Evolutionary conservation across 2,329 filamentous ascomycete genomes (phyloP), one percentile per base, ranked within the genome.

Genomic region (Phaeosphaeriaceae sp.): DNA sequence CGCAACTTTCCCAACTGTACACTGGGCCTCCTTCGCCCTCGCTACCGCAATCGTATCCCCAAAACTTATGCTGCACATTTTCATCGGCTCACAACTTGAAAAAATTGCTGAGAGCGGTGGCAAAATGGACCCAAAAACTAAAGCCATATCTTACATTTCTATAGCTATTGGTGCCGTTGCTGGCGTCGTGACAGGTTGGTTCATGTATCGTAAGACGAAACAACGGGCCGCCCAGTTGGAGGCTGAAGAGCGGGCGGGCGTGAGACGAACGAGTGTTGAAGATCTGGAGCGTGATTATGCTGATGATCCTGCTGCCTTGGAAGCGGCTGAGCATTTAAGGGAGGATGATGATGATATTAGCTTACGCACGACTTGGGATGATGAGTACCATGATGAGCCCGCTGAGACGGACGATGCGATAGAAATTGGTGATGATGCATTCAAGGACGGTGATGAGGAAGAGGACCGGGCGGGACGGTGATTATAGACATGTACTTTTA

Each of bases 41-140:
- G 93, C 94, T 5, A 97, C 93, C 0, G 87, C 90, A 2, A 77
- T 93, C 13, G 87, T 92, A 9, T 85, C 83, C 12, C 94, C 94
- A 6, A 99, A 97, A 68, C 80, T 99, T 15, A 80, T 97, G 50
- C 86, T 99, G 42, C 90, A 96, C 69, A 85, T 96, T 62, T 99
- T 97, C 76, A 91, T 99, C 64, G 94, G 94, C 53, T 87, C 84
- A 66, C 84, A 92, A 46, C 79, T 99, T 13, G 91, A 90, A 36
- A 80, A 87, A 43, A 84, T 99, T 28, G 90, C 89, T n/a, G 89
- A 96, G 63, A 83, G 85, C 48, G 89, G 87, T 55, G 90, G 90
- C 67, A 83, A 88, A 60, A 97, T 97, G 93, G 86, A 89, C 52
- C 75, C 82, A 3, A 81, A 82, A 55, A 89, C 90, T 56, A 94